These are phyloP conservation scores for Acanthamoeba lenticulata DNA, from an alignment of 208 protist species.

Conservation along the genomic window DNA sequence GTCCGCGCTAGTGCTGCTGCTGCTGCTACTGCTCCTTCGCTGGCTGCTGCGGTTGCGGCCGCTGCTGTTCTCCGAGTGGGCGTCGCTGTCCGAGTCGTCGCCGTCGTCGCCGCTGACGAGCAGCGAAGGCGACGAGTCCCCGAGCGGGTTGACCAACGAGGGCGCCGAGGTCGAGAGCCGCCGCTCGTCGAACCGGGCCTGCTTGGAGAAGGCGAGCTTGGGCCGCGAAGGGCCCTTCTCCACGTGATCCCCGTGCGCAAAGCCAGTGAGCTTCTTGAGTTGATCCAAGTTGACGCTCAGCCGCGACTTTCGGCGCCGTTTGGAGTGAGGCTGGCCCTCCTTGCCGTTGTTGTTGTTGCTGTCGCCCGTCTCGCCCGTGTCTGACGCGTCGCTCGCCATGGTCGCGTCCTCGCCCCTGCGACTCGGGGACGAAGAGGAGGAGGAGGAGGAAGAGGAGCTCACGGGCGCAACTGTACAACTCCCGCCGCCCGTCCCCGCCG, in stretches of 20 bases:
- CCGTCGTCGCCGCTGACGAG: background rate
- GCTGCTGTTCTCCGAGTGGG: background rate
- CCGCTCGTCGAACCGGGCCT: background rate
- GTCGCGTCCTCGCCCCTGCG: too few relatives aligned
- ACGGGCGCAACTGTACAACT: too few relatives aligned
- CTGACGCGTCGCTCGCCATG: too few relatives aligned
- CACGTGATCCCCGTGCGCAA: background rate
- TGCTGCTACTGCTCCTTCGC: too few relatives aligned
- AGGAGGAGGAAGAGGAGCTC: too few relatives aligned
- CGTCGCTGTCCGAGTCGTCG: background rate
- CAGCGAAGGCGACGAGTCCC: background rate
- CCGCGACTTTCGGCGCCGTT: background rate
- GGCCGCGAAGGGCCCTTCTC: background rate
- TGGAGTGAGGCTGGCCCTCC: background rate
- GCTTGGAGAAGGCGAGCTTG: background rate
- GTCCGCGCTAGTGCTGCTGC: background rate
- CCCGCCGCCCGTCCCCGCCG: too few relatives aligned
- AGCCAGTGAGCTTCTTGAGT: background rate
- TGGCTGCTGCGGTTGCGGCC: background rate
- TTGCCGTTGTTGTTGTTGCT: background rate
- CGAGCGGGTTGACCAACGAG: background rate
- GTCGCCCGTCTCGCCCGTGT: background rate
- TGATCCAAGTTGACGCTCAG: constrained; percentile 2
- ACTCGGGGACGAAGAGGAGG: too few relatives aligned
- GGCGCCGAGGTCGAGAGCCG: constrained; percentile 1